Percentiles rank a stretch among this genome's conserved stretches.
Conservation (phyloP, 371 early-diverging fungal species). For the Mortierella sp. region DNA sequence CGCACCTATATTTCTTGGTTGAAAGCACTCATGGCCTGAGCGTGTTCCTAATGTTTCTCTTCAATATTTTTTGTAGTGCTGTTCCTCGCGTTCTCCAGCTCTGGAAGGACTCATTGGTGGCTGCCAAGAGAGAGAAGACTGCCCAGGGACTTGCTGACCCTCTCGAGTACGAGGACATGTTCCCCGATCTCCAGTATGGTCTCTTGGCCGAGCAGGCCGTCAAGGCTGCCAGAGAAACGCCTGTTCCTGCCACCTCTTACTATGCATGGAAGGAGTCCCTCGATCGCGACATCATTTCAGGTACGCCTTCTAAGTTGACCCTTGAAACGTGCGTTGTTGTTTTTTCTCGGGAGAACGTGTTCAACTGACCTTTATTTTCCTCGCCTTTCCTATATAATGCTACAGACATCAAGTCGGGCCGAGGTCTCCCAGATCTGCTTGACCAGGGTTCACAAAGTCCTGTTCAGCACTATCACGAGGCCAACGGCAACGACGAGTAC, state of each 20-base stretch:
- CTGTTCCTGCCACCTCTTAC: conserved; percentile 65
- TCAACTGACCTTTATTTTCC: too few species aligned
- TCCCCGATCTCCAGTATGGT: conserved; percentile 78
- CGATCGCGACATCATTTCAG: conserved; percentile 67
- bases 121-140: conserved; percentile 79
- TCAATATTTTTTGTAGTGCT: conserved; percentile 54
- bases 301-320: not conserved
- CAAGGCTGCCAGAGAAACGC: conserved; percentile 49
- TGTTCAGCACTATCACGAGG: conserved; percentile 12
- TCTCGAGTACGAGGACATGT: conserved; percentile 84
- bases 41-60: not conserved
- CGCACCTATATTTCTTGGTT: not conserved
- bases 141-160: conserved; percentile 95
- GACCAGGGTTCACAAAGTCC: not conserved
- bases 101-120: conserved; percentile 85
- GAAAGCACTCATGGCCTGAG: not conserved
- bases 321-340: too few species aligned
- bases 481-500: conserved; percentile 26
- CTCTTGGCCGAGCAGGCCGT: conserved; percentile 67
- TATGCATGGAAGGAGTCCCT: conserved; percentile 67
- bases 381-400: not conserved
- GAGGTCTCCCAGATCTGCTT: conserved; percentile 21
- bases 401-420: conserved; percentile 42
- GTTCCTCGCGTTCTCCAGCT: conserved; percentile 79
- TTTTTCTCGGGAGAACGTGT: not conserved